phyloP scores from a whole-genome alignment of 1,139 yeast species.

The Yamadazyma aaseri region DNA sequence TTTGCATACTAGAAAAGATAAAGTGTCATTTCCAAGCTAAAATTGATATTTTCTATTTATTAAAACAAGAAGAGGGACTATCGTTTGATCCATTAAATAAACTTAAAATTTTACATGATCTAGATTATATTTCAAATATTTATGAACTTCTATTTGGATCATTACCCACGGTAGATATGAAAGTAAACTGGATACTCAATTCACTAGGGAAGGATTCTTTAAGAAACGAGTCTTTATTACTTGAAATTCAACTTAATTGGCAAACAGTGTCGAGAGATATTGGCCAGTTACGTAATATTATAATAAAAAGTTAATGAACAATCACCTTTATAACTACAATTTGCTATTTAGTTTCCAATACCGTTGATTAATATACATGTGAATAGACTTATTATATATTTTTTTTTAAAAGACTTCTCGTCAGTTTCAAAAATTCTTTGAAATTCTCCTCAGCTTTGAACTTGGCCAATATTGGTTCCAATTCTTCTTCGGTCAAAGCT shows the following conservation, averaged over 20 bases:
- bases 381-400: constrained; percentile 3
- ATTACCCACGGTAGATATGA: constrained; percentile 13
- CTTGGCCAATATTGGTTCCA: constrained; percentile 22
- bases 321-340: neutral
- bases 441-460: constrained; percentile 25
- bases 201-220: constrained; percentile 13
- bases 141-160: constrained; percentile 16
- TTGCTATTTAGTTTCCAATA: neutral
- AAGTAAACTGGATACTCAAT: constrained; percentile 19
- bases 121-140: constrained; percentile 15
- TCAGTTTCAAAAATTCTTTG: constrained; percentile 11
- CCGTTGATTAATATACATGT: neutral
- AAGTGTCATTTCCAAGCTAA: constrained; percentile 15
- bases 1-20: constrained; percentile 17
- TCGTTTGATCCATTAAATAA: constrained; percentile 9
- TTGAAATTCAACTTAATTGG: constrained; percentile 15
- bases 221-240: constrained; percentile 8
- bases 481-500: constrained; percentile 22
- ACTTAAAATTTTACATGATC: constrained; percentile 13
- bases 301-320: constrained; percentile 1
- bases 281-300: constrained; percentile 9
- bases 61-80: constrained; percentile 15
- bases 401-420: constrained; percentile 10
- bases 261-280: constrained; percentile 12
- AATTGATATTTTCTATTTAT: constrained; percentile 15